Evolutionary conservation across 202 grass and related monocot species (phyloP), one percentile per base, ranked within the genome.

Genomic region (Brachypodium distachyon): DNA sequence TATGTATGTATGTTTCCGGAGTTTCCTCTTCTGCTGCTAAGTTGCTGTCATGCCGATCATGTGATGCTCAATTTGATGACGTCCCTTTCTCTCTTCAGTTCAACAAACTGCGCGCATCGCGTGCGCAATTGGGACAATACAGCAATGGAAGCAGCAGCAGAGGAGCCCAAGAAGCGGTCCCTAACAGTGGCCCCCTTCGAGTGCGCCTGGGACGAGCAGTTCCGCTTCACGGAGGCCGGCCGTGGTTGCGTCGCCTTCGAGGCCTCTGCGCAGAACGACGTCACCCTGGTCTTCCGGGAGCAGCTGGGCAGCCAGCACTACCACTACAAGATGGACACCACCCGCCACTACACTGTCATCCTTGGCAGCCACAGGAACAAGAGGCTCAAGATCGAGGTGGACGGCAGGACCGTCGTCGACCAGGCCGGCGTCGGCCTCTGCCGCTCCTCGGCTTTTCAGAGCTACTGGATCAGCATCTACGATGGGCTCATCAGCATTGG

Each of bases 361-460:
- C 64, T 98, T 73, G 95, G 95, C 43, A 94, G 95, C 74, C 95
- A 98, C 77, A 83, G 95, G 59, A 98, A 98, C 80, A 88, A 90
- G 33, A 84, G 95, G 21, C 44, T 98, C 56, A 98, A 87, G 81
- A 98, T 98, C n/a, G 89, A 98, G 88, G 91, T 88, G 21, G 87
- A 94, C 34, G 95, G 91, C 13, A 84, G 62, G 51, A 87, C 89
- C 14, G 95, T 87, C 19, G 82, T 92, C 51, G 91, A 98, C 72
- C 82, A 86, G 76, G 87, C 89, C 18, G 87, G 89, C 54, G 49
- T 83, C 16, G 95, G 89, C 12, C 85, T 98, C 3, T 98, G 95
- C 66, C 88, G 82, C 80, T 87, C 91, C 12, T 94, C 91, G n/a
- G 88, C 89, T 66, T 98, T 98, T 56, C 95, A 88, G 84, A 88